Base-by-base conservation (phyloP, 208 protist genomes). In the Lotmaria passim region DNA sequence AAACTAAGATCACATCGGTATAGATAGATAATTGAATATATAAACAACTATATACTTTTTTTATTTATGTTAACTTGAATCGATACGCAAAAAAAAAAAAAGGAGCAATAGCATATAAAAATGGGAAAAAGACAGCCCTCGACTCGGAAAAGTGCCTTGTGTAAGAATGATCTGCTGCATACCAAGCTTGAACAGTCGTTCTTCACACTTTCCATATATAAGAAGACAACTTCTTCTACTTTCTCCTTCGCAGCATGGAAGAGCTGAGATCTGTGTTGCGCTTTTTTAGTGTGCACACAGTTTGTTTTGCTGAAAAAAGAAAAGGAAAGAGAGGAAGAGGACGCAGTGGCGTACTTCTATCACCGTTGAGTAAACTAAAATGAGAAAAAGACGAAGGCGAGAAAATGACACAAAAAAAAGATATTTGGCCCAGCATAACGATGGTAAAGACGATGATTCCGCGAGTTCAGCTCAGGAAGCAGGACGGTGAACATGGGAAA, bases 21-120 rank as follows among this genome's bases (percentile, higher is more conserved):
- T 38, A 50, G 26, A 51, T 26, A 43, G 7, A 53, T 14, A 52
- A 38, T 39, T 36, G 21, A 62, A 63, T 36, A 65, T 23, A 47
- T 26, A 68, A 30, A 62, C 24, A 69, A 59, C 64, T 62, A 72
- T 56, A 69, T 65, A 75, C n/a, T n/a, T n/a, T n/a, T n/a, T 64
- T 59, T 61, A 50, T 63, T 62, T 66, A 72, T 56, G 34, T 69
- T 15, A 23, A 57, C 15, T 34, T 51, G 53, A 51, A 26, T 52
- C 15, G 55, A 21, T 19, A 28, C 11, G n/a, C 26, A 47, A 41
- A 38, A 15, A 3, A 41, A 14, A 44, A 15, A 33, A 56, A 50
- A 38, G 28, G 19, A 46, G 26, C 8, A 33, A 66, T 26, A 53
- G 7, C 1, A 24, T 28, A 48, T 41, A 46, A 33, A 58, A 47